phyloP scores from a whole-genome alignment of 2,329 filamentous ascomycete species.

The Xylariales sp. region DNA sequence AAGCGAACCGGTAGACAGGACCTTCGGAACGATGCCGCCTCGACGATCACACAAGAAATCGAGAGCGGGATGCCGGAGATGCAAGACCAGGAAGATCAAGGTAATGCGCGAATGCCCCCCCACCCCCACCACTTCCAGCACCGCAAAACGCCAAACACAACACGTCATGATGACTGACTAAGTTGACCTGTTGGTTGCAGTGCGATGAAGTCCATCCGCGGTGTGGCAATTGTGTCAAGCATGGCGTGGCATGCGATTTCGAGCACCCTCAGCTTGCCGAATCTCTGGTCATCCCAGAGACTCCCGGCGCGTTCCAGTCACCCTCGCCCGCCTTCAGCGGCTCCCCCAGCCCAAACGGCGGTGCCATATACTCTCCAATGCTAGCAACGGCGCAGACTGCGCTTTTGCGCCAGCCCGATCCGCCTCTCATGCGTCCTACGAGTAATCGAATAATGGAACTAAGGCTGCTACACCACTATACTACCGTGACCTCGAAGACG shows the following conservation, averaged over 20 bases:
- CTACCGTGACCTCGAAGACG: conserved; percentile 55
- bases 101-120: conserved; percentile 28
- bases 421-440: conserved; percentile 28
- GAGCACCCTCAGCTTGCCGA: conserved; percentile 46
- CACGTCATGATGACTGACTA: not conserved
- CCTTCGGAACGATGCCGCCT: conserved; percentile 48
- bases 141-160: not conserved
- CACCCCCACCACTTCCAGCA: not conserved
- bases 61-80: conserved; percentile 60
- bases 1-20: conserved; percentile 3
- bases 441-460: conserved; percentile 53
- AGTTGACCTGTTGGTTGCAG: conserved; percentile 25
- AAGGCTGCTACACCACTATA: conserved; percentile 61
- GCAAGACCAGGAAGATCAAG: conserved; percentile 68
- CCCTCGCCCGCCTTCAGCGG: conserved; percentile 19
- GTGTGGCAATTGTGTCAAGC: conserved; percentile 63
- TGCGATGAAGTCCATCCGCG: conserved; percentile 63
- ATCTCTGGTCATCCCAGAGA: conserved; percentile 35
- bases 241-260: conserved; percentile 64
- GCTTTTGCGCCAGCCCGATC: conserved; percentile 30
- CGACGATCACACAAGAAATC: conserved; percentile 68
- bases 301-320: conserved; percentile 23
- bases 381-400: conserved; percentile 20
- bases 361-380: conserved; percentile 18
- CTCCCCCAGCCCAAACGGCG: conserved; percentile 19